Base-by-base conservation (phyloP, 768 basidiomycete genomes). In the Lentinula detonsa region DNA sequence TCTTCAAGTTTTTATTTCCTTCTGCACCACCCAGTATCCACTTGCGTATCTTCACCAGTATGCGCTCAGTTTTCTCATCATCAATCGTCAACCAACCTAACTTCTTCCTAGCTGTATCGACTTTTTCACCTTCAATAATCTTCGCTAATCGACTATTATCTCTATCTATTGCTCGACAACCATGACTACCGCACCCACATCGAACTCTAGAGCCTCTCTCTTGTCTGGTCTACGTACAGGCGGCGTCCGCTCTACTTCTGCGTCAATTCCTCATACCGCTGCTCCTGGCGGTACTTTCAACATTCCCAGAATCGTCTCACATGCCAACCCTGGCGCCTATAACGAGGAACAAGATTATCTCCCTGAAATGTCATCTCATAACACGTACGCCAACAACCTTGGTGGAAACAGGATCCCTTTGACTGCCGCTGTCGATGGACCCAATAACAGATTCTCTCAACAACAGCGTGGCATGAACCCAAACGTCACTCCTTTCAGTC, bases 161-260 rank as follows among this genome's bases (percentile, higher is more conserved):
- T 63, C 57, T 68, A 45, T 63, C 50, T 50, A 63, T 61, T 54
- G 57, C 57, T 65, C 52, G 63, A 57, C 64, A 45, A 65, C 73
- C 71, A 81, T 81, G 80, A 72, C 81, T 71, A 75, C 77, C 69
- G 67, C 75, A 61, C 74, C 75, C 23, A 60, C 68, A 55, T 69
- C 81, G 67, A 86, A 80, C 72, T 75, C 78, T 64, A 90, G 92
- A 68, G 91, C 93, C 55, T 90, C 90, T 63, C 91, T 94, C 69
- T 90, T 94, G 73, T 81, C 88, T 62, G 91, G 90, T 67, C 90
- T 94, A 69, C 89, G 92, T 71, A 94, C 92, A 58, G 93, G 92
- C 71, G 92, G 92, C 53, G 93, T 94, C 62, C 88, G 92, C 67
- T 86, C 91, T n/a, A 69, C 80, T 49, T 89, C 90, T 60, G 72